phyloP scores from a whole-genome alignment of 768 basidiomycete genomes.

The Hemileccinum impolitum region DNA sequence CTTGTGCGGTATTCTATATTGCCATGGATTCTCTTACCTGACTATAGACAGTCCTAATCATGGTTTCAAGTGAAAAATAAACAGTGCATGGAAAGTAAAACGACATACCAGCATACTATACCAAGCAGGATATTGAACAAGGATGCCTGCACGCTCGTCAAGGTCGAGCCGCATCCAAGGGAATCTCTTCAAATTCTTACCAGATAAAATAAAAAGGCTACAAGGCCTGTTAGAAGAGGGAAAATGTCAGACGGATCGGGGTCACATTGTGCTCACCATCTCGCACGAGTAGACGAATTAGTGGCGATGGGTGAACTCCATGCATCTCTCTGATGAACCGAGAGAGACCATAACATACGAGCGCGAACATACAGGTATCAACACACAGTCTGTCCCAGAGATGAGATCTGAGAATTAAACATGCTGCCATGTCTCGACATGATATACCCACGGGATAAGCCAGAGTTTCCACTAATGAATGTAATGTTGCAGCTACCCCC shows the following conservation, averaged over 20 bases:
- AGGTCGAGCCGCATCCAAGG: no score
- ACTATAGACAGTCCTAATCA: not conserved
- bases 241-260: not conserved
- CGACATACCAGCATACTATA: slow-evolving; percentile 1
- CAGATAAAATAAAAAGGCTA: not conserved
- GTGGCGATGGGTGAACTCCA: not conserved
- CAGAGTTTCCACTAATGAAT: slow-evolving; percentile 1
- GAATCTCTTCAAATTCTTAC: not conserved
- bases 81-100: not conserved
- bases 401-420: not conserved
- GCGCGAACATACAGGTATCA: not conserved
- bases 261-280: slow-evolving; percentile 9
- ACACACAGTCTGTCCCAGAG: not conserved
- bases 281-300: not conserved
- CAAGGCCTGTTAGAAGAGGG: not conserved
- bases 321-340: not conserved
- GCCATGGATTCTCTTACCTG: not conserved
- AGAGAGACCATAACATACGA: not conserved
- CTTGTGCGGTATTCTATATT: not conserved
- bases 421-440: not conserved
- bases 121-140: not conserved
- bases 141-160: not conserved
- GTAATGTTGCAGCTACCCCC: not conserved
- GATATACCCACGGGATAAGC: not conserved
- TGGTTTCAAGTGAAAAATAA: not conserved